Conservation (phyloP, 2,329 filamentous ascomycete species). For the Cordyceps cicadae region DNA sequence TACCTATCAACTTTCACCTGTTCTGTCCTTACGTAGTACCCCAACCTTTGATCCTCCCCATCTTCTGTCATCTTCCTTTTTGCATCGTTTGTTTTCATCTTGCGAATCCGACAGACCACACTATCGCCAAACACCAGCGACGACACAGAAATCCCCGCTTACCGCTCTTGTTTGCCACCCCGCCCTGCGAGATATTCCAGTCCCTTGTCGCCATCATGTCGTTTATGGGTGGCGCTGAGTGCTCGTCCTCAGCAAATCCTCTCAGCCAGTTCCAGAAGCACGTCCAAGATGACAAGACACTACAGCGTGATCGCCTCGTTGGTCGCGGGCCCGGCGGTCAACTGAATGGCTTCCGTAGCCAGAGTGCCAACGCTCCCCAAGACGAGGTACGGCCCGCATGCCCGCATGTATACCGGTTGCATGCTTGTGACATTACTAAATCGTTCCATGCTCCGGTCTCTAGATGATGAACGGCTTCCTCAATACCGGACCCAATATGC, state of each 20-base stretch:
- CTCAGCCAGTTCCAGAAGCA: conserved; percentile 97
- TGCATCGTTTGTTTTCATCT: background rate
- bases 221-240: conserved; percentile 91
- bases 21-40: background rate
- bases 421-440: conserved; percentile 23
- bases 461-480: conserved; percentile 93
- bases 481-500: conserved; percentile 60
- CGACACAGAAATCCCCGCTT: background rate
- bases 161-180: conserved; percentile 9
- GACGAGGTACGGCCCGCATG: conserved; percentile 55
- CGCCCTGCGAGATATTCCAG: conserved; percentile 7
- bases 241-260: conserved; percentile 91
- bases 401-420: conserved; percentile 2
- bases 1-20: conserved; percentile 4
- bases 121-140: background rate
- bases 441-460: conserved; percentile 13
- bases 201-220: conserved; percentile 56
- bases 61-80: conserved; percentile 2
- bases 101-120: background rate
- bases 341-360: conserved; percentile 70
- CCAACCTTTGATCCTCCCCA: conserved; percentile 4
- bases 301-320: conserved; percentile 83
- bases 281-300: conserved; percentile 88
- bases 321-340: conserved; percentile 63
- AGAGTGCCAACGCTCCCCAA: conserved; percentile 58